Evolutionary conservation across 1,284 basidiomycete species (phyloP).

Genomic region (Cutaneotrichosporon mucoides): DNA sequence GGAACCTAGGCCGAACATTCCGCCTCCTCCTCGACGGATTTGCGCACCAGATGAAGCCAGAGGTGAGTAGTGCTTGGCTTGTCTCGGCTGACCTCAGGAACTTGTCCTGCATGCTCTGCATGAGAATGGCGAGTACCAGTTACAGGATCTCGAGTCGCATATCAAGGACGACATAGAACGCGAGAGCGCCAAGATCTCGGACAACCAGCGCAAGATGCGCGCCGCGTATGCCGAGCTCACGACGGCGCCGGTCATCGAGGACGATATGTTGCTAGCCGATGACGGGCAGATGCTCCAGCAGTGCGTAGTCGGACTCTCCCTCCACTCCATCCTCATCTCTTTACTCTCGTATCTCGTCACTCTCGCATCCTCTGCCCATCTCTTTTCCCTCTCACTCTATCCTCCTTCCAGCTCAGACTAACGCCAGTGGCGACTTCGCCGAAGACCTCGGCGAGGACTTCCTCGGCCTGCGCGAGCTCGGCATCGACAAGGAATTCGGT

Average conservation of each 20-base stretch:
- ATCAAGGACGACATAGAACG: constrained; percentile 83
- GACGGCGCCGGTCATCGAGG: constrained; percentile 49
- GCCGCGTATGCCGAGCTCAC: constrained; percentile 76
- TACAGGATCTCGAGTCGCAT: constrained; percentile 76
- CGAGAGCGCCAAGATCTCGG: constrained; percentile 68
- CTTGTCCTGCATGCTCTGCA: constrained; percentile 85
- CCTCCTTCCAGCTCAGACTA: neutral
- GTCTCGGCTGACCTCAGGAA: constrained; percentile 57
- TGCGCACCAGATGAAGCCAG: constrained; percentile 68
- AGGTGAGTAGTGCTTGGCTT: constrained; percentile 55
- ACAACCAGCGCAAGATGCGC: constrained; percentile 79
- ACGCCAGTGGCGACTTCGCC: constrained; percentile 71
- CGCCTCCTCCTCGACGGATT: constrained; percentile 77
- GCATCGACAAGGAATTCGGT: constrained; percentile 84
- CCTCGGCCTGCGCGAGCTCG: constrained; percentile 79
- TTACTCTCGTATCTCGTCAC: no score
- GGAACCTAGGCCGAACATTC: constrained; percentile 81
- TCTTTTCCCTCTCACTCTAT: no score
- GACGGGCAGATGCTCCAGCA: constrained; percentile 67
- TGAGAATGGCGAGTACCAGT: constrained; percentile 72
- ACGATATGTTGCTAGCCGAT: constrained; percentile 76
- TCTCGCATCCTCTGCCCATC: no score
- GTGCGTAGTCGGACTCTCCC: constrained; percentile 49
- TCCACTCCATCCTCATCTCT: no score
- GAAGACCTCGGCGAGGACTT: constrained; percentile 89